Evolutionary conservation across 495 filamentous ascomycete species (phyloP), one percentile per base, ranked within the genome.

Genomic region (Daldinia caldariorum): DNA sequence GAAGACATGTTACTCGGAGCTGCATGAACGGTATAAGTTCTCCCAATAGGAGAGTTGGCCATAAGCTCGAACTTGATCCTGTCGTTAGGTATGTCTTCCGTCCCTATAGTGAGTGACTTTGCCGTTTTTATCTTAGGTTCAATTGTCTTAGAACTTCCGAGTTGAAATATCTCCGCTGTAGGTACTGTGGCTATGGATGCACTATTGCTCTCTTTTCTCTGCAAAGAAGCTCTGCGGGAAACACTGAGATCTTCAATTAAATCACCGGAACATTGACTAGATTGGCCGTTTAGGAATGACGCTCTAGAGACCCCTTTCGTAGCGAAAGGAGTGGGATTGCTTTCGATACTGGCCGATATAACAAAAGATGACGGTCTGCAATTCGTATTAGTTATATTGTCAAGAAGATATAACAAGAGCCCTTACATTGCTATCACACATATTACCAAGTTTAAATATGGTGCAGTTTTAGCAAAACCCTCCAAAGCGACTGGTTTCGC

Each of bases 361-460:
- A 67, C 47, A 38, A 74, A 49, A 47, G 58, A 77, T 6, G 67
- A 62, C 7, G 73, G 73, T 63, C 73, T 77, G 10, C 20, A 45
- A 18, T 49, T 35, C 22, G 5, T 7, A 43, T 68, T 58, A 60
- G 57, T 50, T 16, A 8, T 38, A 45, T 58, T 58, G 34, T 2
- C 31, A 16, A n/a, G 6, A 41, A n/a, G 6, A 26, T 38, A 16
- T 53, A 47, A 1, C 4, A 20, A 37, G 26, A 6, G 12, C 31
- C 47, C 75, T 73, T 72, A 77, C 75, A 75, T 66, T 26, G 75
- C 75, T 45, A 65, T 61, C 10, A 69, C 63, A 16, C 75, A 77
- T 22, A 75, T 31, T 8, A 72, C 54, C 49, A 77, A 31, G 18
- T 75, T 59, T 14, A 77, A 59, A 50, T 69, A 71, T 13, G 73